Base-by-base conservation (phyloP, 371 early-diverging fungal species). In the Apophysomyces trapeziformis region DNA sequence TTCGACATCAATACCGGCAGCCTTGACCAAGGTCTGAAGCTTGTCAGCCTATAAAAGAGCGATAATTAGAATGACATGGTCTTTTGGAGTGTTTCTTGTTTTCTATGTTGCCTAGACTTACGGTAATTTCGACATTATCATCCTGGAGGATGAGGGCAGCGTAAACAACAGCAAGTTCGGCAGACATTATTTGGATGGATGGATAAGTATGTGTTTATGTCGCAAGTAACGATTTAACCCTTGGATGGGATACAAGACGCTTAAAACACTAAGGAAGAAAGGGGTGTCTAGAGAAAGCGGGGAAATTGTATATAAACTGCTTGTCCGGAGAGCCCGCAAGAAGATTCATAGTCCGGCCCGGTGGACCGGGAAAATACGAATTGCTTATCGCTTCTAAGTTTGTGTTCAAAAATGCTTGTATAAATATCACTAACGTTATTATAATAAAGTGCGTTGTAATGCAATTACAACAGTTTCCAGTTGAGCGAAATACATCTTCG, bases 81-180 rank as follows among this genome's bases (percentile, higher is more conserved):
- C 13, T 41, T 32, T 4, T 47, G 47, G 5, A 38, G 35, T 6
- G 8, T 8, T 13, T 11, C 7, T 16, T 26, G 0, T 12, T 6
- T 46, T 13, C 1, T 47, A 14, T 46, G 7, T 14, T 50, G 5
- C 2, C 5, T 66, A 64, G 65, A 89, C 92, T 86, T 88, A 94
- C 96, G 67, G 95, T 93, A 89, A 96, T 91, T 71, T 92, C 96
- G 78, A 94, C 82, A 74, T 90, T 89, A 80, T 94, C 96, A 85
- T 96, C 97, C 82, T 92, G 87, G 74, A 97, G 94, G 90, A 96
- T 96, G 80, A 97, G 93, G 59, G 97, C 90, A 67, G 98, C 96
- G 92, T 96, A 96, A 69, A 90, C 92, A 82, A 93, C 87, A 78
- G 96, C 96, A 72, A 89, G 87, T 88, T 96, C 96, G 76, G 89